phyloP scores from a whole-genome alignment of 129 eudicot genomes.

The Saposhnikovia divaricata region DNA sequence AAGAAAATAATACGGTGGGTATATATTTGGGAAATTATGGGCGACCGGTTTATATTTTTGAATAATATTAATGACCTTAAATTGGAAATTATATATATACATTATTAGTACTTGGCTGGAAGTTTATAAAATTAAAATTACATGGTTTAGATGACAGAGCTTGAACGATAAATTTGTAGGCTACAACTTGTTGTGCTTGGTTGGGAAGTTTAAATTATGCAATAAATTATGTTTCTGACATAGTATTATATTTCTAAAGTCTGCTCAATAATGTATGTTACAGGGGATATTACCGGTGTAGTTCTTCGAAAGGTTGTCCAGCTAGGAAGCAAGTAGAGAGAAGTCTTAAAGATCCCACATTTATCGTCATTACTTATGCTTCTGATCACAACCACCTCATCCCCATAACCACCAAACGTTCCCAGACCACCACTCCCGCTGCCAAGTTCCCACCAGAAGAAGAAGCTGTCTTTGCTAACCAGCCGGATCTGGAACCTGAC shows the following conservation, averaged over 20 bases:
- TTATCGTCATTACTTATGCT: slow-evolving; percentile 24
- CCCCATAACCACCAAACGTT: slow-evolving; percentile 19
- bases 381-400: slow-evolving; percentile 26
- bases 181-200: too few species aligned
- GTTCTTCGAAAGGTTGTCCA: slow-evolving; percentile 36
- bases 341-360: slow-evolving; percentile 27
- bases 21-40: too few species aligned
- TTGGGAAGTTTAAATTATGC: not conserved
- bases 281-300: slow-evolving; percentile 40
- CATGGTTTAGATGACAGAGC: too few species aligned
- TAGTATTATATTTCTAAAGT: not conserved
- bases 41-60: too few species aligned
- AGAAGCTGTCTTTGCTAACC: slow-evolving; percentile 13
- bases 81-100: too few species aligned
- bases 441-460: slow-evolving; percentile 19
- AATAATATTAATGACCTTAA: too few species aligned
- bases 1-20: too few species aligned
- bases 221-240: not conserved
- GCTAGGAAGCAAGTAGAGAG: slow-evolving; percentile 41
- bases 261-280: not conserved
- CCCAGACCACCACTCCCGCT: slow-evolving; percentile 11
- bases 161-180: too few species aligned
- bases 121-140: too few species aligned
- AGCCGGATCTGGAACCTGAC: slow-evolving; percentile 21
- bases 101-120: too few species aligned